Percentiles rank a stretch among this genome's conserved stretches.
phyloP scores from a whole-genome alignment of 371 early-diverging fungal species.

The Lichtheimia ornata region DNA sequence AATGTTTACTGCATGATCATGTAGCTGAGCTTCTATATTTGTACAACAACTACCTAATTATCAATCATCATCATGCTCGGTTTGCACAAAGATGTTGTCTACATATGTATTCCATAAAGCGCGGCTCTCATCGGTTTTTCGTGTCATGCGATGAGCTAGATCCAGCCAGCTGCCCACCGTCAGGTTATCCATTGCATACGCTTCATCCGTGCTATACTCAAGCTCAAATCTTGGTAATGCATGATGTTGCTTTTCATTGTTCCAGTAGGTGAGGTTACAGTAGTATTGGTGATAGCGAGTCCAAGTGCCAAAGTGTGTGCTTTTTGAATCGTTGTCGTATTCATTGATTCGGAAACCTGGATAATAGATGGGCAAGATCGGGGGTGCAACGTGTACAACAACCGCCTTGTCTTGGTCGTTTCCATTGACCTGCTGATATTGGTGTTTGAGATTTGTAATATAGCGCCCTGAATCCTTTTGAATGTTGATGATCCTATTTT shows the following conservation, averaged over 20 bases:
- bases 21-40: no score
- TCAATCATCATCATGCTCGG: slow-evolving; percentile 7
- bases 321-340: slow-evolving; percentile 30
- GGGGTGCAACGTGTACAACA: slow-evolving; percentile 62
- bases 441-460: slow-evolving; percentile 13
- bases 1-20: no score
- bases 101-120: slow-evolving; percentile 28
- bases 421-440: slow-evolving; percentile 14
- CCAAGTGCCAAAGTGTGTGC: slow-evolving; percentile 21
- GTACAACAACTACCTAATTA: no score
- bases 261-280: slow-evolving; percentile 27
- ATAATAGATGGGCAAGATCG: slow-evolving; percentile 70
- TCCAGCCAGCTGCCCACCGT: slow-evolving; percentile 43
- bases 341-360: slow-evolving; percentile 67
- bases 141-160: slow-evolving; percentile 38
- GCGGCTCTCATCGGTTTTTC: slow-evolving; percentile 3
- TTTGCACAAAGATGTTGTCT: slow-evolving; percentile 34
- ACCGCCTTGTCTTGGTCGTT: slow-evolving; percentile 21
- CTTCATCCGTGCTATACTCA: slow-evolving; percentile 60
- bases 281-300: slow-evolving; percentile 33
- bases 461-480: slow-evolving; percentile 8
- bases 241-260: slow-evolving; percentile 6
- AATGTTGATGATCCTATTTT: neutral
- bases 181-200: slow-evolving; percentile 55
- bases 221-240: slow-evolving; percentile 22